These are phyloP conservation scores for Suillus decipiens DNA, from an alignment of 768 basidiomycete species.

Conservation along the genomic window DNA sequence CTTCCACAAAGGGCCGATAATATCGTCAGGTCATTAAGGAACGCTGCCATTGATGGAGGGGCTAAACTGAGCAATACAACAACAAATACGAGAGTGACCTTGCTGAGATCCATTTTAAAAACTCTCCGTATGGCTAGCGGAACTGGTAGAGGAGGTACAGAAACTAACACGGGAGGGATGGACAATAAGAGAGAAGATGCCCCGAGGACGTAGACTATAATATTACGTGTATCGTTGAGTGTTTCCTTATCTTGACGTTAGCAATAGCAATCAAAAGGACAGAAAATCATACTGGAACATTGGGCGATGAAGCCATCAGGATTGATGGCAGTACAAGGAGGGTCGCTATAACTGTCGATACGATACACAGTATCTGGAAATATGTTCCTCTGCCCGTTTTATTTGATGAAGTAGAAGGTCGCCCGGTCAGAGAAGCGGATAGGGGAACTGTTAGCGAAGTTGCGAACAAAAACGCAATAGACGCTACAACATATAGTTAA, in stretches of 20 bases:
- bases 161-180: constrained; percentile 59
- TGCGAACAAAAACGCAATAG: constrained; percentile 64
- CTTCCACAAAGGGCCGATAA: constrained; percentile 55
- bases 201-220: constrained; percentile 39
- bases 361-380: constrained; percentile 56
- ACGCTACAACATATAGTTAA: constrained; percentile 41
- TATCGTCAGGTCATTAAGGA: constrained; percentile 51
- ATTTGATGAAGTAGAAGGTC: constrained; percentile 13
- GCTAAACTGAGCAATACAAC: constrained; percentile 49
- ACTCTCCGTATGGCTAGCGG: constrained; percentile 43
- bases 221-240: constrained; percentile 10
- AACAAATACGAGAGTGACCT: constrained; percentile 41
- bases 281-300: constrained; percentile 36
- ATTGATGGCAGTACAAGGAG: constrained; percentile 58
- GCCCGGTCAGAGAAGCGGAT: constrained; percentile 58
- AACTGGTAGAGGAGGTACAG: constrained; percentile 53
- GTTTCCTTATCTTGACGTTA: constrained; percentile 18
- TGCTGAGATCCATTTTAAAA: constrained; percentile 46
- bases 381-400: constrained; percentile 54
- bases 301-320: constrained; percentile 52
- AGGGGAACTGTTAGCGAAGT: constrained; percentile 66
- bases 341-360: constrained; percentile 50
- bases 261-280: constrained; percentile 23
- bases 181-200: constrained; percentile 56
- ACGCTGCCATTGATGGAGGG: constrained; percentile 37